Percentiles rank a stretch among this genome's conserved stretches.
Evolutionary conservation across 441 rosid species (phyloP).

Genomic region (Isatis lusitanica): DNA sequence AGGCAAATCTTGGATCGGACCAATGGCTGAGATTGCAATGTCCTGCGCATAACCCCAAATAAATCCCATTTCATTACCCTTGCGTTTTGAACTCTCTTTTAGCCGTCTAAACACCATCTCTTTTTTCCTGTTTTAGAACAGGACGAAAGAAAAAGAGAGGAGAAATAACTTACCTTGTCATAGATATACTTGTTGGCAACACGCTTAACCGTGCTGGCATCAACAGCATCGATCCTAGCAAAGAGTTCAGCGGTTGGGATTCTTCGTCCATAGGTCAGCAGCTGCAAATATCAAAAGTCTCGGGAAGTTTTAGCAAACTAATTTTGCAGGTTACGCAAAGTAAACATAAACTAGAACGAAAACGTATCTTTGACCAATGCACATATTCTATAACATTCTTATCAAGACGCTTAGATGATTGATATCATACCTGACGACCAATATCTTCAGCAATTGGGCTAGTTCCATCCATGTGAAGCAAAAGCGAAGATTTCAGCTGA

Average conservation of each 20-base stretch:
- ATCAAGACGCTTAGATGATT: conserved; percentile 17
- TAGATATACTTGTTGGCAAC: conserved; percentile 90
- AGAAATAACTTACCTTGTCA: conserved; percentile 63
- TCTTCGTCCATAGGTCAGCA: conserved; percentile 94
- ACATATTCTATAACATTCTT: background rate
- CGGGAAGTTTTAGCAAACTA: background rate
- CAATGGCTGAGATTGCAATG: conserved; percentile 92
- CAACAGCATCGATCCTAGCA: conserved; percentile 95
- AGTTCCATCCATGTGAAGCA: conserved; percentile 98
- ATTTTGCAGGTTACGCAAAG: background rate
- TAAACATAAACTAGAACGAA: background rate
- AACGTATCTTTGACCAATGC: background rate
- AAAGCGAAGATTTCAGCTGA: conserved; percentile 91
- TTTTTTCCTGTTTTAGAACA: background rate
- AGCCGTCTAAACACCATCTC: background rate
- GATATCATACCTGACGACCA: conserved; percentile 85
- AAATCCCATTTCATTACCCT: background rate
- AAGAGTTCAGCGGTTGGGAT: conserved; percentile 88
- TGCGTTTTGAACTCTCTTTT: background rate
- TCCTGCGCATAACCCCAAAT: conserved; percentile 53
- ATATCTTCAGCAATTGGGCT: conserved; percentile 98
- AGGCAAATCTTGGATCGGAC: conserved; percentile 84
- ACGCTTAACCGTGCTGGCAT: conserved; percentile 81
- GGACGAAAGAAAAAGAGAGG: background rate
- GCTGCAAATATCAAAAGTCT: conserved; percentile 50